These are phyloP conservation scores for Fistulinella prunicolor DNA, from an alignment of 768 basidiomycete genomes.

Conservation along the genomic window DNA sequence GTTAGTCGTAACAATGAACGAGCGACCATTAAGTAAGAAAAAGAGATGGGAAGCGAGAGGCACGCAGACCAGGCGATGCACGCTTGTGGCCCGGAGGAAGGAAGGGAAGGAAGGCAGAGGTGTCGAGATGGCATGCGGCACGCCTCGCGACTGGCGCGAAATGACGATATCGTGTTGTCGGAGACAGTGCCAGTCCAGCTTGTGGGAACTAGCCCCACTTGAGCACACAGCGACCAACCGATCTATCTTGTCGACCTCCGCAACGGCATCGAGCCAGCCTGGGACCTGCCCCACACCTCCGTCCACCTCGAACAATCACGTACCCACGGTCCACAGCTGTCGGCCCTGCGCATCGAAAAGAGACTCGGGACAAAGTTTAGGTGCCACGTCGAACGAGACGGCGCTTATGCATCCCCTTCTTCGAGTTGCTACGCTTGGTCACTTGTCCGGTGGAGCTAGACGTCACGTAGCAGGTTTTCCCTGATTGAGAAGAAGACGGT, in stretches of 20 bases:
- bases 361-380: too few species aligned
- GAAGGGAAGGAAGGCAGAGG: background rate
- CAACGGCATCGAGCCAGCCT: slow-evolving; percentile 19
- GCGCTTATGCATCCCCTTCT: slow-evolving; percentile 20
- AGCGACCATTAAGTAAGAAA: background rate
- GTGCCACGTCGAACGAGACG: slow-evolving; percentile 20
- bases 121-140: background rate
- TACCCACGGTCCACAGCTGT: too few species aligned
- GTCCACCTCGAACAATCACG: background rate
- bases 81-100: background rate
- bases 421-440: slow-evolving; percentile 17
- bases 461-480: slow-evolving; percentile 16
- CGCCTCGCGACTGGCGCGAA: slow-evolving; percentile 13
- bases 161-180: background rate
- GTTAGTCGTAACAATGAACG: slow-evolving; percentile 10
- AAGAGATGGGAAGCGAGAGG: background rate
- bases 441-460: slow-evolving; percentile 6
- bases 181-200: slow-evolving; percentile 1
- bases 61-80: background rate
- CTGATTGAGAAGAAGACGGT: slow-evolving; percentile 2
- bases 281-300: too few species aligned
- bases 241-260: background rate
- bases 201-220: slow-evolving; percentile 11
- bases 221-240: background rate
- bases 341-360: too few species aligned